Percentiles rank a stretch among this genome's conserved stretches.
Evolutionary conservation across 2,329 filamentous ascomycete genomes (phyloP).

Genomic region (Fusarium sp.): DNA sequence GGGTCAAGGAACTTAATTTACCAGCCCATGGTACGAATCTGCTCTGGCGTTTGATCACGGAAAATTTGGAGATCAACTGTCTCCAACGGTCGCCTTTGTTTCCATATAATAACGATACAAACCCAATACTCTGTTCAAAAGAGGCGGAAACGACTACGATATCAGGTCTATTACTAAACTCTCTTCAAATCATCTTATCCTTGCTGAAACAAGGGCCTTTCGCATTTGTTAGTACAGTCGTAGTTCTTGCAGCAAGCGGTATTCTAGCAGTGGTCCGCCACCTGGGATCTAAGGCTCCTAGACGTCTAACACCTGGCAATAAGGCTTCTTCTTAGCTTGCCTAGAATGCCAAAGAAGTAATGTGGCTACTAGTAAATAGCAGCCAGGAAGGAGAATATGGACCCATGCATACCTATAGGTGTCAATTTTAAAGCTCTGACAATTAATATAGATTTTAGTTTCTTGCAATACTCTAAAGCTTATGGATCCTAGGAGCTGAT

Average conservation of each 20-base stretch:
- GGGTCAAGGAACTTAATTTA: background rate
- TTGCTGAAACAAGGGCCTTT: rapidly evolving
- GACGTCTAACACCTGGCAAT: too few species aligned
- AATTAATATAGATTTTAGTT: too few species aligned
- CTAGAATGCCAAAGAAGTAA: too few species aligned
- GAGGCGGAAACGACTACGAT: rapidly evolving
- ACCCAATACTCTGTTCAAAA: background rate
- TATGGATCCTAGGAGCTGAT: too few species aligned
- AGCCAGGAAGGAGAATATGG: too few species aligned
- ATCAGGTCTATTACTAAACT: rapidly evolving
- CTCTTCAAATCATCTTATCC: rapidly evolving
- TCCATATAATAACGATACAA: background rate
- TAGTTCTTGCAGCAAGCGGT: background rate
- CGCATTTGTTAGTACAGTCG: background rate
- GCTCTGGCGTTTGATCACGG: background rate
- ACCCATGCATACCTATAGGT: too few species aligned
- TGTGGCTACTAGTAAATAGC: too few species aligned
- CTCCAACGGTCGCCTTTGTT: background rate
- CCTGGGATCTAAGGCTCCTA: rapidly evolving
- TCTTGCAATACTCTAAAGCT: too few species aligned
- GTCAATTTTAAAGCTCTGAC: too few species aligned
- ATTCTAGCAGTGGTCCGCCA: rapidly evolving
- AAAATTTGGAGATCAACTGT: background rate
- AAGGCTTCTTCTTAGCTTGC: too few species aligned
- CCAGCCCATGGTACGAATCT: background rate